Base-by-base conservation (phyloP, 2,329 filamentous ascomycete genomes). In the Fusarium sp. region DNA sequence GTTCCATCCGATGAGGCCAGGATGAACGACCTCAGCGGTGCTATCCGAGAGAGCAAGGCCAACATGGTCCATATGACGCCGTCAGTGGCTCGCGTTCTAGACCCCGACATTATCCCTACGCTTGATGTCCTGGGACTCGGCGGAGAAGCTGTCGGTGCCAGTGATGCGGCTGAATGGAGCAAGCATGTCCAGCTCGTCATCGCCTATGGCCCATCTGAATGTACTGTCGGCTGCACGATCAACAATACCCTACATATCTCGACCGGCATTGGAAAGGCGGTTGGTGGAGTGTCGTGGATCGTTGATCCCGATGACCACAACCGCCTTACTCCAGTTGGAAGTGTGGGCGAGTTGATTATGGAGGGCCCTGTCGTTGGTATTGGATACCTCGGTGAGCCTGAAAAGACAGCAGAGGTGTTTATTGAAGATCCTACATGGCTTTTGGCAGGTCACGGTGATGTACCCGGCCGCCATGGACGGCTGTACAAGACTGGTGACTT, bases 401-500 rank as follows among this genome's bases (percentile, higher is more conserved):
- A 85, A 40, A 90, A 90, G 79, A 92, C 90, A 0, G 84, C 84
- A 6, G 85, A 86, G 37, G 86, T 85, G 0, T 93, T 92, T 70
- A 86, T 92, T 58, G 81, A 85, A 11, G 83, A 89, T 63, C 89
- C 88, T 2, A 79, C 78, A 1, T 92, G 89, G 88, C 82, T 88
- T 2, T 77, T 83, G 6, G 78, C 79, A 1, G 86, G 86, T 15
- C 76, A 82, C 33, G 80, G 80, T 6, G 50, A 76, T 12, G 66
- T 76, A 2, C 63, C 80, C 10, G 85, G 86, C 2, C 81, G 85
- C 6, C 74, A 70, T 12, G 85, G 85, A 2, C 82, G 86, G 5
- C 74, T 91, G 5, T 91, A 91, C 78, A 89, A 87, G 74, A 91
- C 89, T 0, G 90, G 90, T 5, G 90, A 92, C 73, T 82, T 91